Percentiles rank a stretch among this genome's conserved stretches.
Conservation (phyloP, 2,329 filamentous ascomycete genomes). For the Botrytis galanthina region DNA sequence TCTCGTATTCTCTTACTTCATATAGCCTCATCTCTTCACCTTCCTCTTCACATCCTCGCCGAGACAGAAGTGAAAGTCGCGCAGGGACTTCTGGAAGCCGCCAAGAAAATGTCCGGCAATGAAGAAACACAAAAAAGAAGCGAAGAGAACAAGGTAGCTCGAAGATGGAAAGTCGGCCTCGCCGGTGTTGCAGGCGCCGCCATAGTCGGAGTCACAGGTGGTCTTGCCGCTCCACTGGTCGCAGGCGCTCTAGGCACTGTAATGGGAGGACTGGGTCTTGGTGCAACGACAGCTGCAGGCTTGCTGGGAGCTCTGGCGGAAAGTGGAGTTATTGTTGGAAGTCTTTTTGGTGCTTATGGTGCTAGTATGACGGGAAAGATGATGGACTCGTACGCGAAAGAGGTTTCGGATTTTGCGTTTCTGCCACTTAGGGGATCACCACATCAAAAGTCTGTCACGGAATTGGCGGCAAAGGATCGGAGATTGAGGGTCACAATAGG, state of each 20-base stretch:
- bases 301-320: constrained; percentile 79
- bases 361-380: constrained; percentile 79
- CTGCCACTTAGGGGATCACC: constrained; percentile 63
- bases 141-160: constrained; percentile 65
- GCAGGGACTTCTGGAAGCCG: constrained; percentile 69
- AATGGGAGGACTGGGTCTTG: constrained; percentile 73
- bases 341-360: constrained; percentile 89
- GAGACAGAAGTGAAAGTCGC: constrained; percentile 75
- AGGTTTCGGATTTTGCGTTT: constrained; percentile 87
- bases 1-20: constrained; percentile 70
- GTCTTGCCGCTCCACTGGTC: constrained; percentile 70
- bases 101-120: constrained; percentile 66
- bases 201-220: constrained; percentile 69
- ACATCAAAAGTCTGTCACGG: constrained; percentile 41
- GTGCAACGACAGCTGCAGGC: constrained; percentile 69
- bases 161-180: constrained; percentile 88
- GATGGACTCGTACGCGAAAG: constrained; percentile 82
- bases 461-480: constrained; percentile 52
- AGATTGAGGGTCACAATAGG: constrained; percentile 79
- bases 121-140: constrained; percentile 71
- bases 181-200: constrained; percentile 86
- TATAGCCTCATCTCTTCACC: constrained; percentile 66
- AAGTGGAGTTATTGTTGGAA: constrained; percentile 75
- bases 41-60: constrained; percentile 62
- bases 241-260: constrained; percentile 41